Conservation (phyloP, 2,329 filamentous ascomycete genomes). For the Nemania abortiva region DNA sequence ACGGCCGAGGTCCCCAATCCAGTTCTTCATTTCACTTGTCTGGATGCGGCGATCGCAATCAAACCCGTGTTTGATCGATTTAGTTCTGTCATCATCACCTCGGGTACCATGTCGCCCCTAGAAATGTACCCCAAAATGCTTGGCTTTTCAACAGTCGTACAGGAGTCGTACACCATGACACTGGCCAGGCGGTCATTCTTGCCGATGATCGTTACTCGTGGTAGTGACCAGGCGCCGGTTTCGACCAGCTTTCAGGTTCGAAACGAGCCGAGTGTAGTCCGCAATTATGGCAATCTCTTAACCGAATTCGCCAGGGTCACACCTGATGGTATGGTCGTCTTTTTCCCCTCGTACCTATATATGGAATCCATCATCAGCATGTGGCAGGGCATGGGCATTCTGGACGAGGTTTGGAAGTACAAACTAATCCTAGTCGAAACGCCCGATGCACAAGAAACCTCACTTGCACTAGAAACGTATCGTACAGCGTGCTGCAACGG, state of each 20-base stretch:
- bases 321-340: slow-evolving; percentile 97
- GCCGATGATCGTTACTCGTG: slow-evolving; percentile 96
- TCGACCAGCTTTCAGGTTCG: slow-evolving; percentile 95
- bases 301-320: slow-evolving; percentile 97
- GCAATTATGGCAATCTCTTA: slow-evolving; percentile 93
- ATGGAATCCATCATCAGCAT: slow-evolving; percentile 99
- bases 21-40: slow-evolving; percentile 94
- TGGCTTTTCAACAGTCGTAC: slow-evolving; percentile 89
- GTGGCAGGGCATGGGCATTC: slow-evolving; percentile 98
- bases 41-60: slow-evolving; percentile 97
- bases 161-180: slow-evolving; percentile 98
- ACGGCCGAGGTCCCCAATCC: slow-evolving; percentile 96
- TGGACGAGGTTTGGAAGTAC: slow-evolving; percentile 99
- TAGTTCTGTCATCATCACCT: slow-evolving; percentile 98
- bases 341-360: slow-evolving; percentile 98
- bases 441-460: slow-evolving; percentile 96
- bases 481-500: slow-evolving; percentile 98
- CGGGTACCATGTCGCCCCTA: slow-evolving; percentile 93
- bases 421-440: slow-evolving; percentile 98
- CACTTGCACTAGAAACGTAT: slow-evolving; percentile 94
- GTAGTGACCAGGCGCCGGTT: slow-evolving; percentile 92
- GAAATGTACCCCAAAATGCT: slow-evolving; percentile 99
- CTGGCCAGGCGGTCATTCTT: slow-evolving; percentile 94
- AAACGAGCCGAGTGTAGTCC: slow-evolving; percentile 95
- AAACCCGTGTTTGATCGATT: slow-evolving; percentile 98